Conservation (phyloP, 2,329 filamentous ascomycete species). For the Berkeleyomyces rouxiae region DNA sequence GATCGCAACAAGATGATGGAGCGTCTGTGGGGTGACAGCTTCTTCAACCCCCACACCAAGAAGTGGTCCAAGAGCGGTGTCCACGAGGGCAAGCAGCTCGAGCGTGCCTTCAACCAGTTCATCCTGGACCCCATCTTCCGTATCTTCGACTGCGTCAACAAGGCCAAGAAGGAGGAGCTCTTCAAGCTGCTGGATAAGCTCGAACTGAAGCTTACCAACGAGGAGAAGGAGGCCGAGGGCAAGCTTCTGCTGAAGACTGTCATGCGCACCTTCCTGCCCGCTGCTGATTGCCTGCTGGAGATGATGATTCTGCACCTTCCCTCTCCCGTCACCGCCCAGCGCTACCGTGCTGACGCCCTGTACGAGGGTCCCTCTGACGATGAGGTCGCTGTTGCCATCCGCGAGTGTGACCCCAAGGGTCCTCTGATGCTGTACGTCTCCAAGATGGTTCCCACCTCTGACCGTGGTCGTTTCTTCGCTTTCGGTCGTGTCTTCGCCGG, state of each 20-base stretch:
- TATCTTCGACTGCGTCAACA: constrained; percentile 92
- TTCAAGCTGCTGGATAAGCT: constrained; percentile 76
- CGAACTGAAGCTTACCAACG: constrained; percentile 69
- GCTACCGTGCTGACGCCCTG: constrained; percentile 93
- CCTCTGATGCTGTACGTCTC: constrained; percentile 99
- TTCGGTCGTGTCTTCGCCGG: constrained; percentile 99
- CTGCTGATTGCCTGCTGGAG: constrained; percentile 93
- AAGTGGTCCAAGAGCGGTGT: constrained; percentile 90
- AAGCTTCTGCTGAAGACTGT: constrained; percentile 95
- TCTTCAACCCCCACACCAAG: constrained; percentile 99
- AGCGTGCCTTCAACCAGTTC: constrained; percentile 99
- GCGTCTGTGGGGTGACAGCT: constrained; percentile 99
- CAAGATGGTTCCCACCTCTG: constrained; percentile 99
- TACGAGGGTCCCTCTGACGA: constrained; percentile 97
- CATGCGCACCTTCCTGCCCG: constrained; percentile 98
- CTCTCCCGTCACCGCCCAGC: constrained; percentile 88
- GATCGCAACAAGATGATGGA: constrained; percentile 99
- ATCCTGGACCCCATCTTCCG: constrained; percentile 99
- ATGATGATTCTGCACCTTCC: constrained; percentile 99
- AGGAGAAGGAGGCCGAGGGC: constrained; percentile 89
- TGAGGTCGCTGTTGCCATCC: constrained; percentile 86
- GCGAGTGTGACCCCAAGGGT: constrained; percentile 93
- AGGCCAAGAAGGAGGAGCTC: constrained; percentile 95
- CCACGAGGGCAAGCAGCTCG: constrained; percentile 72
- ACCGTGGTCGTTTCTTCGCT: constrained; percentile 99